A percentile compares a stretch with the other conserved stretches of the same genome.
Evolutionary conservation across 768 basidiomycete species (phyloP).

Genomic region (Postia placenta): DNA sequence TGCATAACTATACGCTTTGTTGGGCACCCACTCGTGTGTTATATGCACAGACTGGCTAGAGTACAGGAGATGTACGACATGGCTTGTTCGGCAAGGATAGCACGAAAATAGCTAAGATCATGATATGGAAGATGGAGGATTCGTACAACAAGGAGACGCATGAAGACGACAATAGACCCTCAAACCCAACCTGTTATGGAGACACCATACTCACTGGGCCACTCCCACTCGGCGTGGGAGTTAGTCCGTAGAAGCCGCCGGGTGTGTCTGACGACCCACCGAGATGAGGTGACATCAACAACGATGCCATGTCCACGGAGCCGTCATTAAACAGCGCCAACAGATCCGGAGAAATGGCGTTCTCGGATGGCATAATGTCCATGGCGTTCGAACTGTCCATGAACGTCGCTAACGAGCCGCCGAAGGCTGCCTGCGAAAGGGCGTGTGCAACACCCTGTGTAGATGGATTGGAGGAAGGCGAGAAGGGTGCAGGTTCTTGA

Average conservation of each 20-base stretch:
- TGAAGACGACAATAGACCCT: background rate
- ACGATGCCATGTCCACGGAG: slow-evolving; percentile 29
- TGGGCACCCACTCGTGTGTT: no score
- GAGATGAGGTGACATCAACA: slow-evolving; percentile 18
- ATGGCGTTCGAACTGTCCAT: slow-evolving; percentile 27
- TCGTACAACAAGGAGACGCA: background rate
- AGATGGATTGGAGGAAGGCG: slow-evolving; percentile 2
- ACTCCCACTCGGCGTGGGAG: slow-evolving; percentile 1
- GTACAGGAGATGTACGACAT: no score
- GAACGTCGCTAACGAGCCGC: slow-evolving; percentile 16
- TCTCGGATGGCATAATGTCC: slow-evolving; percentile 38
- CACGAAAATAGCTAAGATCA: no score
- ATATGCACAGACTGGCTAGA: no score
- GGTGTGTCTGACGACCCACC: background rate
- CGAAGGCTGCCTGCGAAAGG: slow-evolving; percentile 3
- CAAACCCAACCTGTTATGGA: background rate
- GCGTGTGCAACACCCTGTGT: slow-evolving; percentile 1
- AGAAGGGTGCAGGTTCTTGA: slow-evolving; percentile 7
- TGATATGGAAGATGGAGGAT: no score
- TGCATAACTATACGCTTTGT: no score
- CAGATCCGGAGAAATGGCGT: slow-evolving; percentile 53
- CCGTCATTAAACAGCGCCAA: slow-evolving; percentile 56
- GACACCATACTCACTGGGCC: slow-evolving; percentile 3
- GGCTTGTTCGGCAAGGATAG: no score
- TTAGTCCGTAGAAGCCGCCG: slow-evolving; percentile 1